Base-by-base conservation (phyloP, 805 yeast genomes). In the Candida berthetii region DNA sequence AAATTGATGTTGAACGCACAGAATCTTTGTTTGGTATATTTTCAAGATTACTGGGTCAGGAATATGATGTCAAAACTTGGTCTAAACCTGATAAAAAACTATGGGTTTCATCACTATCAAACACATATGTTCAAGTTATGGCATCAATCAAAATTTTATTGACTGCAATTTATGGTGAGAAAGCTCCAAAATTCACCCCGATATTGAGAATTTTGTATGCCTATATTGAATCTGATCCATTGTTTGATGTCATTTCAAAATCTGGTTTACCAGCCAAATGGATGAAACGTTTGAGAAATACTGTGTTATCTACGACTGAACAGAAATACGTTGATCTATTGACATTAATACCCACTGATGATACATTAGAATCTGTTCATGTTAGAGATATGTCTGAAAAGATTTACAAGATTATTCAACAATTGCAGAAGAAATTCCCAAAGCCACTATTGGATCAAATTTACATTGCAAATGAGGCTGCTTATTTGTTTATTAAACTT, bases 181-280 rank as follows among this genome's bases (percentile, higher is more conserved):
- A 63, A 32, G 70, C 76, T 40, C 89, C 90, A 1, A 76, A 74
- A 48, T 72, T 84, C 43, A 77, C 79, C 0, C 78, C 83, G 0
- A 60, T 64, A 25, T 51, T 82, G 33, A 52, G 59, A 20, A 65
- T 79, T 15, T 61, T 80, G 35, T 79, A 73, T 20, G 74, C 70
- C 7, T 68, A 67, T 41, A 53, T 83, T 9, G 77, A 71, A 41
- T 50, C 67, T 2, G 84, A 77, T 45, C 55, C 69, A 4, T 53
- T 71, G 9, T 72, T 72, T 43, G 45, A 50, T n/a, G 50, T 54
- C 31, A 54, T 67, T 17, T 56, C 58, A 19, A 58, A 60, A 7
- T 47, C 66, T 2, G 70, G 68, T 0, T 47, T 70, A 2, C 61
- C 65, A n/a, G 65, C 68, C 31, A 67, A 65, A 45, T 77, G 82